Conservation (phyloP, 148 eudicot species). For the Chenopodium quinoa region DNA sequence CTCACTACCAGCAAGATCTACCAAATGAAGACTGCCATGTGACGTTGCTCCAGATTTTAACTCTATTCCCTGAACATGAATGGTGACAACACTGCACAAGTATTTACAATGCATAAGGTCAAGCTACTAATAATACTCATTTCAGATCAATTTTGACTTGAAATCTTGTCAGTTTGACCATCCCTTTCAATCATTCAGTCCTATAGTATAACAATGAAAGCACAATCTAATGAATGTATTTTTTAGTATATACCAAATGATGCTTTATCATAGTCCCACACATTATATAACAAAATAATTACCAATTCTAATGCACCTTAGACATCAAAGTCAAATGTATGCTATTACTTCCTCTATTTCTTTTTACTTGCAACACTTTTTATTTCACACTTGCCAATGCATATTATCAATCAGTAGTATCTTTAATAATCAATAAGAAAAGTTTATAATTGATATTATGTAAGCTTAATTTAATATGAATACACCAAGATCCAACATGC, state of each 20-base stretch:
- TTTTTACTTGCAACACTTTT: too few species aligned
- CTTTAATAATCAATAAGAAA: too few species aligned
- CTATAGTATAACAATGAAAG: neutral
- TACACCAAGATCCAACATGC: too few species aligned
- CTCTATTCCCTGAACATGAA: constrained; percentile 62
- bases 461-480: too few species aligned
- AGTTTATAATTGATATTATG: too few species aligned
- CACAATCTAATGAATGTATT: too few species aligned
- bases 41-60: constrained; percentile 44
- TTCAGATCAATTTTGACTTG: neutral
- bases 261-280: neutral
- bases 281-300: neutral
- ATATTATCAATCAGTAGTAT: too few species aligned
- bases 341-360: neutral
- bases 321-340: neutral
- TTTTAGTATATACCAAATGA: too few species aligned
- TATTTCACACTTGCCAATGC: too few species aligned
- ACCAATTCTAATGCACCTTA: neutral
- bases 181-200: neutral
- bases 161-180: neutral
- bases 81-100: constrained; percentile 53
- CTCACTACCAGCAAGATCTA: constrained; percentile 86
- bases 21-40: constrained; percentile 69
- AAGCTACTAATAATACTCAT: neutral
- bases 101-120: neutral